Evolutionary conservation across 169 alveolate genomes (phyloP), one percentile per base, ranked within the genome.

Genomic region (Cytauxzoon felis): DNA sequence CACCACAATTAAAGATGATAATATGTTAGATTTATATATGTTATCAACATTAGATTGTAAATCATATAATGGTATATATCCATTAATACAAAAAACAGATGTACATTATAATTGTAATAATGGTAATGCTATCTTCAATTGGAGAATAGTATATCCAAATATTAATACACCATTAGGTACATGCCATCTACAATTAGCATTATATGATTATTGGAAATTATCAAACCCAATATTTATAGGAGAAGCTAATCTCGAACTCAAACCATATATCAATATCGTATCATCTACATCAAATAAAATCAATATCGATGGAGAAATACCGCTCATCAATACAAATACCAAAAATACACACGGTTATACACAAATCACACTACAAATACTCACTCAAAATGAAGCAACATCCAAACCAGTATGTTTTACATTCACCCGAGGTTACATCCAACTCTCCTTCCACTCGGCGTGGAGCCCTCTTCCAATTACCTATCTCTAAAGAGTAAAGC

Each of bases 311-410:
- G 93, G 92, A 1, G 96, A 90, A 54, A 66, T 91, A 24, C 88
- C 90, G 27, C 79, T 91, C 45, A 67, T 87, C 48, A 88, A 90
- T 68, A 69, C 87, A 7, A 50, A 76, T n/a, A 87, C 69, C n/a
- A 66, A 63, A 50, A 52, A 23, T 18, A 86, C 90, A 60, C 83
- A 82, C 19, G 97, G 97, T 29, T 81, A 58, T 58, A 81, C 92
- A 34, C 95, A 89, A 27, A 87, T 90, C 21, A 88, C 96, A 16
- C 88, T 90, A n/a, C 95, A 93, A 78, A 88, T 93, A 50, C 49
- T 93, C 56, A 88, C 96, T 2, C 97, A 93, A 67, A 71, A 92
- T 3, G 95, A 92, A 68, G 94, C 97, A 5, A 86, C 90, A 24
- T 71, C 91, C 67, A 92, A 81, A 47, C 90, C 91, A 29, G 94